phyloP scores from a whole-genome alignment of 108 stramenopile species.

The Mediolabrus comicus region DNA sequence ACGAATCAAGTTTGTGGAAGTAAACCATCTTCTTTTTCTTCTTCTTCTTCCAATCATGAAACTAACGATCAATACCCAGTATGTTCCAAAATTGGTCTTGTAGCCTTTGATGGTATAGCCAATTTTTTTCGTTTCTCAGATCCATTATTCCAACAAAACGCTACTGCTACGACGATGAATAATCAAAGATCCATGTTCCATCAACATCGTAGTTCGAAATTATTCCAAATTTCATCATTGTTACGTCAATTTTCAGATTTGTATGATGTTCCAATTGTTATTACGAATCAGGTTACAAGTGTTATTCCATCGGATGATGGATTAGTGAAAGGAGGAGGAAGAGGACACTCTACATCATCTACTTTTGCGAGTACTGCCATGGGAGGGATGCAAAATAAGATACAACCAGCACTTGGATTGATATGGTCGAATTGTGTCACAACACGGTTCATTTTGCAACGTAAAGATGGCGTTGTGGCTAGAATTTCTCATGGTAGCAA shows the following conservation, averaged over 20 bases:
- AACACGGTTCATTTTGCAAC: constrained; percentile 41
- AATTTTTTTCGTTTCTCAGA: constrained; percentile 55
- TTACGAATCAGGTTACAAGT: constrained; percentile 70
- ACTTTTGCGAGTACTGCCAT: not conserved
- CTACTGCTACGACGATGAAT: not conserved
- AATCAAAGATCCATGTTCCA: constrained; percentile 3
- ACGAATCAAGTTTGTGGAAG: not conserved
- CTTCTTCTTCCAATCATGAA: too few relatives aligned
- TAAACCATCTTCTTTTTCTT: too few relatives aligned
- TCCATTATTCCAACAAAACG: constrained; percentile 13
- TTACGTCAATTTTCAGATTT: constrained; percentile 47
- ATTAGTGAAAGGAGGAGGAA: not conserved
- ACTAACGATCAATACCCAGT: constrained; percentile 9
- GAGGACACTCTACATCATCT: not conserved
- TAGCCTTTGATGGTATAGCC: constrained; percentile 73
- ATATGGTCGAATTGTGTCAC: constrained; percentile 75
- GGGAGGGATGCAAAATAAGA: not conserved
- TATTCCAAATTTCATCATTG: constrained; percentile 49
- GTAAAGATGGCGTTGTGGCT: constrained; percentile 12
- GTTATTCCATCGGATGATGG: not conserved
- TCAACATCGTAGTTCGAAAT: constrained; percentile 24
- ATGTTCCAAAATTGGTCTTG: constrained; percentile 24
- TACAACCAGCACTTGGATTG: constrained; percentile 67
- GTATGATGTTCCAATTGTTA: constrained; percentile 55
- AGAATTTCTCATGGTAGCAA: not conserved